These are phyloP conservation scores for Russula compacta DNA, from an alignment of 768 basidiomycete species.

Conservation along the genomic window DNA sequence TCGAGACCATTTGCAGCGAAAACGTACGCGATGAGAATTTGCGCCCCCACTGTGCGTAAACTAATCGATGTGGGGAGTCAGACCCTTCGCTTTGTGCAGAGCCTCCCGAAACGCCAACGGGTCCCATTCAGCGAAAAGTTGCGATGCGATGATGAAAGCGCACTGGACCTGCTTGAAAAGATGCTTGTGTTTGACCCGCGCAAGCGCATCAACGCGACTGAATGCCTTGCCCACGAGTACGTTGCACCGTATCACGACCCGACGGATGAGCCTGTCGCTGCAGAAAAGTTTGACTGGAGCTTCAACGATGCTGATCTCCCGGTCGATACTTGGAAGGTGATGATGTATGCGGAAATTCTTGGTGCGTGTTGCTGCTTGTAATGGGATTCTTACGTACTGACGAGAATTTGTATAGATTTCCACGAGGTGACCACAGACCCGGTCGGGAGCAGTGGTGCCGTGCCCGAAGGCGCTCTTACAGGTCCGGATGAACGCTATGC, in stretches of 20 bases:
- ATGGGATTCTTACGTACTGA: background rate
- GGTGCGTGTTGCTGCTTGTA: slow-evolving; percentile 40
- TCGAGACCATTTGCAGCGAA: slow-evolving; percentile 95
- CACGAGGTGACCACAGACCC: slow-evolving; percentile 61
- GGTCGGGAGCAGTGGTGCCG: slow-evolving; percentile 25
- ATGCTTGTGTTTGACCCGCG: slow-evolving; percentile 99
- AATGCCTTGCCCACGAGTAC: slow-evolving; percentile 87
- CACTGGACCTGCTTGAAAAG: slow-evolving; percentile 91
- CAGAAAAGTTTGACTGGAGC: slow-evolving; percentile 96
- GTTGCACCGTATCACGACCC: slow-evolving; percentile 98
- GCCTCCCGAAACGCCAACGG: slow-evolving; percentile 90
- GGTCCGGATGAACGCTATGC: slow-evolving; percentile 40
- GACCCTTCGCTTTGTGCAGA: slow-evolving; percentile 99
- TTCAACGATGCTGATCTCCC: slow-evolving; percentile 99
- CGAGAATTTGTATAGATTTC: slow-evolving; percentile 46
- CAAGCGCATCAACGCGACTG: slow-evolving; percentile 90
- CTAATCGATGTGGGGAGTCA: slow-evolving; percentile 27
- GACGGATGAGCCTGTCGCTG: slow-evolving; percentile 90
- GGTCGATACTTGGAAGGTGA: slow-evolving; percentile 99
- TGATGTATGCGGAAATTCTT: slow-evolving; percentile 99
- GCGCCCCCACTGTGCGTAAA: background rate
- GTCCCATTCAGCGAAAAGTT: slow-evolving; percentile 94
- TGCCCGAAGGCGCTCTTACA: slow-evolving; percentile 60
- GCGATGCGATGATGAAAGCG: slow-evolving; percentile 77
- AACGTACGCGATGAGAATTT: slow-evolving; percentile 51